Conservation (phyloP, 805 yeast species). For the Saccharomyces kudriavzevii region DNA sequence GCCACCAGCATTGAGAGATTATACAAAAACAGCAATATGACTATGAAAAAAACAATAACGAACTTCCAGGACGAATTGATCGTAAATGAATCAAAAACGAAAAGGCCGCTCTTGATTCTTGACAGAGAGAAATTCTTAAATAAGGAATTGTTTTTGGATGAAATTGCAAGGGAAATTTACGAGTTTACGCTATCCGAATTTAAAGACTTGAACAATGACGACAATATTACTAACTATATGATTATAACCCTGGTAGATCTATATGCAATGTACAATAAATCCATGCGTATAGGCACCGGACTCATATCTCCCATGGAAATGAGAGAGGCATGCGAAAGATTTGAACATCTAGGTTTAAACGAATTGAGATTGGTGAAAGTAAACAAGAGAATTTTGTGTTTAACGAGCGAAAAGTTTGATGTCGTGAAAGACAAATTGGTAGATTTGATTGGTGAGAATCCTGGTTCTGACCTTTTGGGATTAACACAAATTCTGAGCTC, state of each 20-base stretch:
- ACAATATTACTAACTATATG: constrained; percentile 45
- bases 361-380: constrained; percentile 34
- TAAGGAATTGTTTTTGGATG: constrained; percentile 44
- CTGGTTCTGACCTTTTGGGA: constrained; percentile 27
- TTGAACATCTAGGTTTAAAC: constrained; percentile 47
- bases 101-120: constrained; percentile 21
- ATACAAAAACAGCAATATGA: constrained; percentile 32
- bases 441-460: constrained; percentile 15
- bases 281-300: constrained; percentile 56
- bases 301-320: constrained; percentile 66
- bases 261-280: constrained; percentile 55
- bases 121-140: constrained; percentile 32
- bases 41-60: background rate
- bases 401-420: constrained; percentile 26
- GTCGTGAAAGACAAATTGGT: constrained; percentile 24
- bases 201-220: constrained; percentile 20
- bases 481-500: constrained; percentile 23
- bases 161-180: constrained; percentile 69
- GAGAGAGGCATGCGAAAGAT: constrained; percentile 47
- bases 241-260: constrained; percentile 52
- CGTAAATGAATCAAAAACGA: constrained; percentile 10
- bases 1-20: constrained; percentile 64
- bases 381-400: constrained; percentile 30
- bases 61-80: constrained; percentile 5
- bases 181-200: constrained; percentile 48